Percentiles rank a stretch among this genome's conserved stretches.
Evolutionary conservation across 352 stramenopile species (phyloP).

Genomic region (Hyaloperonospora brassicae): DNA sequence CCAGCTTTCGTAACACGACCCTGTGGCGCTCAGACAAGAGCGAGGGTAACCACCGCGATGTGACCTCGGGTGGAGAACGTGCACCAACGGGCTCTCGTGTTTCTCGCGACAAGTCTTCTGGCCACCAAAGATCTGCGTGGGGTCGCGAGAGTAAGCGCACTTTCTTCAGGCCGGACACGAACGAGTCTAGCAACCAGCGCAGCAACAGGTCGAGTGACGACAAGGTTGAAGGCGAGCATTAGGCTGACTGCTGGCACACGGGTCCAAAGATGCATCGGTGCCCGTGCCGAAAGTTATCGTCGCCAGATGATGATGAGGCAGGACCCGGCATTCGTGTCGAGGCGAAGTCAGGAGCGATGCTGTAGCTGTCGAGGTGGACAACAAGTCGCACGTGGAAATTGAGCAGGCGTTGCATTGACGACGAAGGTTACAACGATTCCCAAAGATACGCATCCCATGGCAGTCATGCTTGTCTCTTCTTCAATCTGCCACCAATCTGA

Average conservation of each 20-base stretch:
- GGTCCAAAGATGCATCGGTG: too few species aligned
- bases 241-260: slow-evolving; percentile 1
- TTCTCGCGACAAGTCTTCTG: slow-evolving; percentile 40
- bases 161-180: slow-evolving; percentile 42
- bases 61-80: slow-evolving; percentile 15
- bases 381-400: too few species aligned
- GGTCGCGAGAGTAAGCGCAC: slow-evolving; percentile 52
- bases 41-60: slow-evolving; percentile 24
- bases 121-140: slow-evolving; percentile 45
- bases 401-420: too few species aligned
- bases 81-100: slow-evolving; percentile 37
- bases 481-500: too few species aligned
- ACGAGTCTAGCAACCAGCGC: slow-evolving; percentile 24
- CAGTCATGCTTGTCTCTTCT: too few species aligned
- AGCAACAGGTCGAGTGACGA: slow-evolving; percentile 31
- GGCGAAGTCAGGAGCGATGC: too few species aligned
- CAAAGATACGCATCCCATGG: too few species aligned
- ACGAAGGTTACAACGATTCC: too few species aligned
- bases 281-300: too few species aligned
- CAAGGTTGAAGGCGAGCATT: slow-evolving; percentile 20
- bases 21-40: slow-evolving; percentile 63
- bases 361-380: too few species aligned
- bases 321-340: too few species aligned
- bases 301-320: too few species aligned
- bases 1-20: slow-evolving; percentile 72